Base-by-base conservation (phyloP, 1,284 basidiomycete genomes). In the Papiliotrema nemorosa region DNA sequence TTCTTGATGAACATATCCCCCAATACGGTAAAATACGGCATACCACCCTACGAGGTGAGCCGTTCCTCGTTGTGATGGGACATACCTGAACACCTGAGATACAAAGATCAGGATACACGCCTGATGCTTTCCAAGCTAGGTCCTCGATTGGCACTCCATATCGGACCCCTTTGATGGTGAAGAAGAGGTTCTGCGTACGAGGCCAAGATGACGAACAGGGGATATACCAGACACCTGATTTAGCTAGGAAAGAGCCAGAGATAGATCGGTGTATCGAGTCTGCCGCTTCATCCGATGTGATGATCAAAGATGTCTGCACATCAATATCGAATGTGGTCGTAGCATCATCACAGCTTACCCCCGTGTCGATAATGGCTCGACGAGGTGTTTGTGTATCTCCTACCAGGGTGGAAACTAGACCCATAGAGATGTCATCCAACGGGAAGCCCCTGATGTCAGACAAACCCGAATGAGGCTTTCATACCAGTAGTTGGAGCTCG, bases 1-100 rank as follows among this genome's bases (percentile, higher is more conserved):
- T 59, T 60, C 52, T 60, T 58, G 49, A 63, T 59, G 39, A 63
- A 63, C 50, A 63, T 49, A 33, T 61, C 61, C 4, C 59, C 61
- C 2, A 63, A 54, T 5, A 63, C 57, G 0, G 59, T 63, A 42
- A 61, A 63, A 1, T 37, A 29, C 5, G 45, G 37, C 42, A 61
- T 54, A 9, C 58, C 60, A 14, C 58, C 56, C 60, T 63, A 44
- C 12, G 18, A 3, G 14, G 18, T 24, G 13, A 24, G 18, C 38
- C 14, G 5, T 10, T 20, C 9, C 20, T 22, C 13, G 9, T 5
- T 24, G 4, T 3, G 6, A 24, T 21, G 18, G n/a, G 35, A 6
- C 38, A 21, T 21, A 39, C 38, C 38, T 42, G 61, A 12, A 63
- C 52, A 36, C 59, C 61, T 3, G 59, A 60, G 27, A 63, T 50